These are phyloP conservation scores for Malus asiatica DNA, from an alignment of 306 rosid species.

Conservation along the genomic window DNA sequence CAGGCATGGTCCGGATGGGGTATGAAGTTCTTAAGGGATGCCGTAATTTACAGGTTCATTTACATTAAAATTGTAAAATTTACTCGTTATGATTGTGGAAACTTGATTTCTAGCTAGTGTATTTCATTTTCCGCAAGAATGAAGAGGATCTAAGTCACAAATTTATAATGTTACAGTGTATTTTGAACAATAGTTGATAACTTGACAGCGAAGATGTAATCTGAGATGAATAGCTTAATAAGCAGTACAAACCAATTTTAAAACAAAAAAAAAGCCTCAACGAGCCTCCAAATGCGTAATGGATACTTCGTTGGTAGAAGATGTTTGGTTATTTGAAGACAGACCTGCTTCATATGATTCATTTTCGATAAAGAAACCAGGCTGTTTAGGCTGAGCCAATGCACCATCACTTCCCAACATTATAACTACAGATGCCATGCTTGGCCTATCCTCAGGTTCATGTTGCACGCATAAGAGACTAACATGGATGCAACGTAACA, in stretches of 20 bases:
- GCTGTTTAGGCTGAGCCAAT: conserved; percentile 39
- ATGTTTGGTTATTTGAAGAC: conserved; percentile 1
- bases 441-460: conserved; percentile 24
- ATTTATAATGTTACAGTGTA: too few species aligned
- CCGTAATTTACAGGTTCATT: neutral
- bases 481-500: conserved; percentile 32
- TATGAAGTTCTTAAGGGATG: conserved; percentile 6
- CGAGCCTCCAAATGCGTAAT: conserved; percentile 19
- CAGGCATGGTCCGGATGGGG: too few species aligned
- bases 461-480: conserved; percentile 44
- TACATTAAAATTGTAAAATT: too few species aligned
- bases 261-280: neutral
- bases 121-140: too few species aligned
- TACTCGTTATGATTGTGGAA: too few species aligned
- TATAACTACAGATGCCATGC: conserved; percentile 18
- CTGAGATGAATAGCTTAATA: too few species aligned
- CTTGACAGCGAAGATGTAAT: too few species aligned
- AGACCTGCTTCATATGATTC: neutral
- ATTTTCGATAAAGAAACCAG: conserved; percentile 17
- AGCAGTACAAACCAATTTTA: too few species aligned
- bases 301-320: conserved; percentile 5
- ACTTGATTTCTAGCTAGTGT: too few species aligned
- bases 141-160: too few species aligned
- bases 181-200: too few species aligned
- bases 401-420: conserved; percentile 34